phyloP scores from a whole-genome alignment of 2,329 filamentous ascomycete species.

The Microsporum audouinii region DNA sequence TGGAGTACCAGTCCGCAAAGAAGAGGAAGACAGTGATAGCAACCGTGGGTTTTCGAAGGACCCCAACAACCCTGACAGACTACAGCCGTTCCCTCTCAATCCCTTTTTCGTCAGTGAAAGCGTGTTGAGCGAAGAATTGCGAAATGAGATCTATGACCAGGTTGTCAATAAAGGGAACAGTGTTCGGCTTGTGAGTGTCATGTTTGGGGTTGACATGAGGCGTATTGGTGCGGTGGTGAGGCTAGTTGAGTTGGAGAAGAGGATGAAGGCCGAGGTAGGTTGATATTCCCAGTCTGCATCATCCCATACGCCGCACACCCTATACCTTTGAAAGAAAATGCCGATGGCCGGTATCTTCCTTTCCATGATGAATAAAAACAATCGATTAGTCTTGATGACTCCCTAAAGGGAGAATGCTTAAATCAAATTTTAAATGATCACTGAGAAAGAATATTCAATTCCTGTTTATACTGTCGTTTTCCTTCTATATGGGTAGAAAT shows the following conservation, averaged over 20 bases:
- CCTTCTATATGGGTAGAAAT: too few relatives aligned
- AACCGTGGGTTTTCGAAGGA: too few relatives aligned
- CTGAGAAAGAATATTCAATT: slow-evolving; percentile 40
- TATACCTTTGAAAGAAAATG: background rate
- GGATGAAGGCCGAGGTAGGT: slow-evolving; percentile 65
- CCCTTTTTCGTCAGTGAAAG: slow-evolving; percentile 55
- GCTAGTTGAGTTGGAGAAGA: slow-evolving; percentile 74
- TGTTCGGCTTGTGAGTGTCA: slow-evolving; percentile 64
- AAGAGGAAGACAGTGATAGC: too few relatives aligned
- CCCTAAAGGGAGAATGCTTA: slow-evolving; percentile 36
- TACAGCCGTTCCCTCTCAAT: slow-evolving; percentile 64
- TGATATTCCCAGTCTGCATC: slow-evolving; percentile 2
- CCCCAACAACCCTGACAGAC: background rate
- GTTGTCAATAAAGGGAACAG: slow-evolving; percentile 56
- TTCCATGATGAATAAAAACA: slow-evolving; percentile 52
- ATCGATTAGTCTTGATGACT: slow-evolving; percentile 99
- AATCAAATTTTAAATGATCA: slow-evolving; percentile 58
- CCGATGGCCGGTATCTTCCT: background rate
- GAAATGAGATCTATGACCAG: slow-evolving; percentile 61
- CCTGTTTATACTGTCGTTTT: too few relatives aligned
- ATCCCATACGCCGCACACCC: background rate
- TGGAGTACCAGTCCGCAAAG: too few relatives aligned
- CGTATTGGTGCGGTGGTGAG: slow-evolving; percentile 76
- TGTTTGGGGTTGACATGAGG: slow-evolving; percentile 67
- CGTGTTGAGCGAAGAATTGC: slow-evolving; percentile 61